A percentile compares a stretch with the other conserved stretches of the same genome.
These are phyloP conservation scores for Oryza australiensis DNA, from an alignment of 176 grass and related monocot genomes.

Conservation along the genomic window DNA sequence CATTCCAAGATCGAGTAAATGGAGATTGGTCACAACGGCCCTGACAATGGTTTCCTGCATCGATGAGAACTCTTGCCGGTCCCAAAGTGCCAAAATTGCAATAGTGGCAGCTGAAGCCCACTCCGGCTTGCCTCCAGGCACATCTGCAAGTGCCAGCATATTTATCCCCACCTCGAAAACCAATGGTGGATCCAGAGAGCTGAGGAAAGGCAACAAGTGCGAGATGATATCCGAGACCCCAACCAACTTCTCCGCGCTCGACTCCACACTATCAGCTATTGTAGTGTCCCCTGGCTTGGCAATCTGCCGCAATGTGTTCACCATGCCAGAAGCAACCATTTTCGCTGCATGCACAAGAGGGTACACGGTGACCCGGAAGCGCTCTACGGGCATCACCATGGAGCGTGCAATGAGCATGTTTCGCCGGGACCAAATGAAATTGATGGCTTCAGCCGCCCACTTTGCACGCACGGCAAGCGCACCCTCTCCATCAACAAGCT, in stretches of 20 bases:
- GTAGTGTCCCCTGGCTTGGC: conserved; percentile 62
- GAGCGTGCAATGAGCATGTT: conserved; percentile 83
- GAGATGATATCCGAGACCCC: conserved; percentile 92
- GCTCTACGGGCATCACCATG: conserved; percentile 86
- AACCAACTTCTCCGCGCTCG: conserved; percentile 79
- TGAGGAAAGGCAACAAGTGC: conserved; percentile 86
- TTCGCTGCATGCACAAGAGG: conserved; percentile 88
- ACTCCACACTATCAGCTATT: conserved; percentile 36
- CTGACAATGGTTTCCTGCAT: conserved; percentile 91
- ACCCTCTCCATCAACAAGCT: conserved; percentile 87
- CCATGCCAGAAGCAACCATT: conserved; percentile 70
- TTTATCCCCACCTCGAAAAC: conserved; percentile 97
- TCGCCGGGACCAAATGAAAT: conserved; percentile 77
- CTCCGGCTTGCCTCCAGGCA: conserved; percentile 93
- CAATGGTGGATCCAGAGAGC: conserved; percentile 80
- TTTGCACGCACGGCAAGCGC: conserved; percentile 85
- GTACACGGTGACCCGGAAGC: conserved; percentile 76
- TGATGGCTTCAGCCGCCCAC: conserved; percentile 75
- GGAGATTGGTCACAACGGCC: conserved; percentile 88
- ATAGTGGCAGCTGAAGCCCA: conserved; percentile 96
- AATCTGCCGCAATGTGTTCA: conserved; percentile 65
- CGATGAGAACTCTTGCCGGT: conserved; percentile 96
- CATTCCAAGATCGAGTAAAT: conserved; percentile 98
- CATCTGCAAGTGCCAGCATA: conserved; percentile 90
- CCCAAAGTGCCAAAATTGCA: conserved; percentile 88